Conservation (phyloP, 768 basidiomycete genomes). For the Rhodotorula toruloides region DNA sequence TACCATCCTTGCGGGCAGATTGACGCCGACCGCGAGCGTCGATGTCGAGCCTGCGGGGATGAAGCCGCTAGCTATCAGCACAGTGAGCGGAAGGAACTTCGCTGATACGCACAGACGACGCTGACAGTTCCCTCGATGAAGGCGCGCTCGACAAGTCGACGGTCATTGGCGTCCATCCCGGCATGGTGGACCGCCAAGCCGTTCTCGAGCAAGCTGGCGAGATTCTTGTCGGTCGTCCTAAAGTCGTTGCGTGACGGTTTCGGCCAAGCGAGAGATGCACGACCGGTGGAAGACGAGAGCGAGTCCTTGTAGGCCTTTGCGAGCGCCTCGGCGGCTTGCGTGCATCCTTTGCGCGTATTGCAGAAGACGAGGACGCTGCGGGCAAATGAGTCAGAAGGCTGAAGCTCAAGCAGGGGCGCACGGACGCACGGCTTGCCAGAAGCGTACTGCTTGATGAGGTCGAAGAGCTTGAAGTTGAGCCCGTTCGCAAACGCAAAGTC, state of each 20-base stretch:
- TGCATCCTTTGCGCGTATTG: slow-evolving; percentile 63
- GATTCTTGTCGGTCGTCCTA: slow-evolving; percentile 62
- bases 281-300: slow-evolving; percentile 21
- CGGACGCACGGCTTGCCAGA: slow-evolving; percentile 63
- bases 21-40: slow-evolving; percentile 95
- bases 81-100: neutral
- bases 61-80: neutral
- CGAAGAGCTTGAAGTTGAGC: slow-evolving; percentile 69
- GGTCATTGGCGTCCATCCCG: slow-evolving; percentile 68
- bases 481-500: slow-evolving; percentile 69
- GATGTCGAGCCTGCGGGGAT: slow-evolving; percentile 45
- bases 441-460: slow-evolving; percentile 66
- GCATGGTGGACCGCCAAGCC: slow-evolving; percentile 93
- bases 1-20: slow-evolving; percentile 84
- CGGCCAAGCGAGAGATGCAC: slow-evolving; percentile 62
- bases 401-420: no score
- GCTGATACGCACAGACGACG: slow-evolving; percentile 59
- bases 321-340: slow-evolving; percentile 66
- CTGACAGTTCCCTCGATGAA: slow-evolving; percentile 53
- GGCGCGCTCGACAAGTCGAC: slow-evolving; percentile 65
- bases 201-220: slow-evolving; percentile 57
- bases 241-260: slow-evolving; percentile 44
- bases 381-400: no score
- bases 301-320: slow-evolving; percentile 60
- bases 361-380: slow-evolving; percentile 69